These are phyloP conservation scores for Thelonectria blattea DNA, from an alignment of 2,329 filamentous ascomycete species.

Conservation along the genomic window DNA sequence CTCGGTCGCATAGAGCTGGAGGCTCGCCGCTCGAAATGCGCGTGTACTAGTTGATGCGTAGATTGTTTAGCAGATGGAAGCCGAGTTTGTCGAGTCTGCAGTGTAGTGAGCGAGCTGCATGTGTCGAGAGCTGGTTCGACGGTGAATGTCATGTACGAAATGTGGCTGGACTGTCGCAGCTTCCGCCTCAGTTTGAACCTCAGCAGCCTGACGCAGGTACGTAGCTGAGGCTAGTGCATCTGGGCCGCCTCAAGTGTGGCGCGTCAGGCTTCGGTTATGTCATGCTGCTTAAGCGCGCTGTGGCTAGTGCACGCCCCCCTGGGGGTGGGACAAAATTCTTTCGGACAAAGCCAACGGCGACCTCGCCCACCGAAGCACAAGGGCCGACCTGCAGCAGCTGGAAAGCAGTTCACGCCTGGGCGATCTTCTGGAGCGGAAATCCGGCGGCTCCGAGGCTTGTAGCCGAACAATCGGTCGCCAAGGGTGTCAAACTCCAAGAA, in stretches of 20 bases:
- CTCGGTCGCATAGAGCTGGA: constrained; percentile 1
- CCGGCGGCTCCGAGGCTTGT: constrained; percentile 41
- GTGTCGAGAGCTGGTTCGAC: constrained; percentile 6
- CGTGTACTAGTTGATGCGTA: neutral
- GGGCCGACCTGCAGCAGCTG: neutral
- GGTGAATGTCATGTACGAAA: constrained; percentile 12
- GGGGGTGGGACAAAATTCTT: neutral
- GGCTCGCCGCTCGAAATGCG: too few relatives aligned
- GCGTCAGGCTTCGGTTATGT: neutral
- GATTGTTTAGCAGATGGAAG: neutral
- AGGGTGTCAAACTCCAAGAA: constrained; percentile 27
- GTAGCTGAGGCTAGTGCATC: constrained; percentile 13
- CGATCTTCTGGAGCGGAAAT: constrained; percentile 27
- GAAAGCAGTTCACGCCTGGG: neutral
- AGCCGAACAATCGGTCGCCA: constrained; percentile 28
- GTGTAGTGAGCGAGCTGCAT: neutral
- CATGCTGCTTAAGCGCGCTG: constrained; percentile 8
- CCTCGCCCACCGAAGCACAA: neutral
- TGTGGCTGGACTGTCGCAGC: constrained; percentile 14
- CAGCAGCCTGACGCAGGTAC: constrained; percentile 10
- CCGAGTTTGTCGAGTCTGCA: too few relatives aligned
- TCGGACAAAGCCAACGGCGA: neutral
- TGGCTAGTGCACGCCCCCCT: constrained; percentile 23
- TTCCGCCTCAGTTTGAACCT: neutral
- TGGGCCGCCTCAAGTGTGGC: constrained; percentile 1